Base-by-base conservation (phyloP, 495 filamentous ascomycete genomes). In the Aspergillus egyptiacus region DNA sequence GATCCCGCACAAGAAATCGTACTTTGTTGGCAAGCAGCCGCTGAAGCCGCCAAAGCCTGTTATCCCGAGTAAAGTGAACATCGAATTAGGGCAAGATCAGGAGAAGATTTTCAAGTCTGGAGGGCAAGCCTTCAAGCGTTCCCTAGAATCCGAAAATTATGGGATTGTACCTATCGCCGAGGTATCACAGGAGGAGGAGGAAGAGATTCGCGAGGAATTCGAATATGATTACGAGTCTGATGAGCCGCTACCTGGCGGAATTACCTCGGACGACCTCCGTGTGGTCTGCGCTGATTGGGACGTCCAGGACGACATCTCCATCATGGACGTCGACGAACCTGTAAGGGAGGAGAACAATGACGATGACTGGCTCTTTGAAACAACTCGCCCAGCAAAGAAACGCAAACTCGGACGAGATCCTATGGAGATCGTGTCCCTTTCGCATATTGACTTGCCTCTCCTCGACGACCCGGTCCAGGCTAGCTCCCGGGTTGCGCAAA, bases 241-340 rank as follows among this genome's bases (percentile, higher is more conserved):
- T 41, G 72, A 75, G 25, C 36, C 57, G 2, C 59, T 75, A 2
- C 72, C 72, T 0, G 85, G 81, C 7, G 87, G 84, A 3, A 76
- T 83, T 30, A 86, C 79, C 5, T 76, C 85, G 58, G 71, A 79
- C 47, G 91, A 96, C 56, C 75, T 97, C 41, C 78, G 83, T 43
- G 74, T 89, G 13, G 74, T 89, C 10, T 96, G 89, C 59, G 76
- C 83, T 38, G 88, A 96, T 61, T 97, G 89, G 87, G 86, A 86
- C 33, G 54, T 74, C 17, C 71, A 74, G 48, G 76, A 84, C 46
- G 63, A 71, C 8, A 37, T 60, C n/a, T 54, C 61, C 17, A 42
- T 55, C 11, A 45, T 56, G 50, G 66, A 71, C 20, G 51, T 67
- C 5, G 63, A 66, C 11, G 57, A 64, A 25, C 42, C 57, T 19